Evolutionary conservation across 768 basidiomycete species (phyloP), one percentile per base, ranked within the genome.

Genomic region (Naganishia onofrii): DNA sequence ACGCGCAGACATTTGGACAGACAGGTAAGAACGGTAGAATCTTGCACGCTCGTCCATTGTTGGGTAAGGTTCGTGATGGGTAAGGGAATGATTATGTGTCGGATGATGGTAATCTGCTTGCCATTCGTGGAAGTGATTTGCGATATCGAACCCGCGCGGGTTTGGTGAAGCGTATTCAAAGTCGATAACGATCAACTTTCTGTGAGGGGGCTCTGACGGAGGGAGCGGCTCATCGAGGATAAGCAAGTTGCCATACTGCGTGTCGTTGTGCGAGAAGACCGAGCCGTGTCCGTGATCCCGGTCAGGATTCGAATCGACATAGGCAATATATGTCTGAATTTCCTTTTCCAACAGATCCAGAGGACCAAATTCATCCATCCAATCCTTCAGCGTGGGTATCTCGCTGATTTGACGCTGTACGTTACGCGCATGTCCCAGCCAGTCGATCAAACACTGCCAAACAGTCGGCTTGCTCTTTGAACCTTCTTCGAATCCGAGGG

Each of bases 101-200:
- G 81, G 78, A 77, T 91, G 89, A 64, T 84, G 82, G 80, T 98
- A 98, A 81, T 96, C 85, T 19, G 92, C 89, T 23, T 91, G 91
- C 95, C 96, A 98, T 82, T 98, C 96, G 77, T 91, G 89, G 82
- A 94, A 96, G 81, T 95, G 93, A 80, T 95, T 95, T 68, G 90
- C 95, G 74, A 99, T 93, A 78, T 99, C 96, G 81, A 88, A 96
- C 3, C 92, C 91, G 3, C 93, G 88, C 29, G 94, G 89, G 77
- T 97, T 98, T 5, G 91, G 89, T 0, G 89, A 85, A 17, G 95
- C 92, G 78, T 99, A 99, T 82, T 99, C 96, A 78, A 97, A 98
- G 82, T 99, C 96, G 72, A 96, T 93, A 42, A 95, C 91, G 78
- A 95, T 90, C 72, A 95, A 88, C 90, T 90, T 87, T 68, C 88